Evolutionary conservation across 306 rosid genomes (phyloP).

Genomic region (Vigna angularis): DNA sequence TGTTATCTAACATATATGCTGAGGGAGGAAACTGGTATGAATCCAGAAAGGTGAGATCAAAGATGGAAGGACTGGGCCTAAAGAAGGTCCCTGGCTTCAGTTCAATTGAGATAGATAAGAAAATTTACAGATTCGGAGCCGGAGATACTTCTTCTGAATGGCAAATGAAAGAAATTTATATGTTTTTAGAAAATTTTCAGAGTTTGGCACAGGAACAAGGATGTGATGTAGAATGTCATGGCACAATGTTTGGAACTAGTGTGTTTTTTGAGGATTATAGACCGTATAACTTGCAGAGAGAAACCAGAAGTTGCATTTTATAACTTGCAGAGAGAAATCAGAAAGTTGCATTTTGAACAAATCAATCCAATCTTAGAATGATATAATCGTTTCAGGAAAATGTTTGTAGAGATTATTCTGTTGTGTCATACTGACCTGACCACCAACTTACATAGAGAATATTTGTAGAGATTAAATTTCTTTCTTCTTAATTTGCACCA

Average conservation of each 20-base stretch:
- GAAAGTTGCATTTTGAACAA: slow-evolving; percentile 32
- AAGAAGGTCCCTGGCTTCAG: slow-evolving; percentile 91
- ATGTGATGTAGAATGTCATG: slow-evolving; percentile 47
- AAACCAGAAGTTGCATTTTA: neutral
- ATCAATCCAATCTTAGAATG: slow-evolving; percentile 32
- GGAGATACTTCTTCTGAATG: slow-evolving; percentile 65
- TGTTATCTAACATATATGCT: slow-evolving; percentile 84
- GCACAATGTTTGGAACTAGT: slow-evolving; percentile 37
- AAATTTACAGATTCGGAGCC: slow-evolving; percentile 76
- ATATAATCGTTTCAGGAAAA: neutral
- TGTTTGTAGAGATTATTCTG: neutral
- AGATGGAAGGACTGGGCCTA: slow-evolving; percentile 74
- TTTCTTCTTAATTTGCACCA: too few species aligned
- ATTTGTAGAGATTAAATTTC: too few species aligned
- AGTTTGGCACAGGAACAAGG: slow-evolving; percentile 61
- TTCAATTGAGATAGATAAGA: slow-evolving; percentile 70
- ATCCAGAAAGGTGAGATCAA: slow-evolving; percentile 76
- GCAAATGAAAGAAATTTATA: slow-evolving; percentile 57
- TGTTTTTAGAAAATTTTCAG: slow-evolving; percentile 54
- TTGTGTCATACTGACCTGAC: neutral
- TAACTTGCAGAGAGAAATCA: slow-evolving; percentile 38
- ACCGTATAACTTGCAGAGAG: slow-evolving; percentile 31
- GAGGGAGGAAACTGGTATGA: slow-evolving; percentile 88
- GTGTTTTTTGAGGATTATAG: slow-evolving; percentile 31
- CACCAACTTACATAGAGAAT: too few species aligned